Evolutionary conservation across 495 filamentous ascomycete species (phyloP).

Genomic region (Chaetomium fimeti): DNA sequence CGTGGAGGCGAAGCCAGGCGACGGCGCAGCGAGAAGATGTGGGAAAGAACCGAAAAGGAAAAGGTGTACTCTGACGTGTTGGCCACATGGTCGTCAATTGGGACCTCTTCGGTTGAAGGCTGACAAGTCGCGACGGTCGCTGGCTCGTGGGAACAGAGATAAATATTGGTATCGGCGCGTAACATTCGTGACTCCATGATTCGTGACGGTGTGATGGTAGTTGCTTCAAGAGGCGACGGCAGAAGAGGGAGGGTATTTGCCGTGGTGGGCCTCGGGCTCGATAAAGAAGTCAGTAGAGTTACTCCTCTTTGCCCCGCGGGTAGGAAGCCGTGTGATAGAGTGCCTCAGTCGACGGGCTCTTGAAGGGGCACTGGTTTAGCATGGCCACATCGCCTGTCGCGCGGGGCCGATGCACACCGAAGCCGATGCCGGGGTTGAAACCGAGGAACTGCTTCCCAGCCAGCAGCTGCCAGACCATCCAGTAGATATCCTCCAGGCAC

Average conservation of each 20-base stretch:
- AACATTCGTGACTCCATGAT: neutral
- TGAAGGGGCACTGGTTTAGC: constrained; percentile 22
- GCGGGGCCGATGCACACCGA: constrained; percentile 19
- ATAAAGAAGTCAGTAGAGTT: neutral
- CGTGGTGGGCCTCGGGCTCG: neutral
- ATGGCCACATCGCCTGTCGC: constrained; percentile 2
- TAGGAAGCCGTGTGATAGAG: constrained; percentile 17
- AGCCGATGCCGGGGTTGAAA: constrained; percentile 26
- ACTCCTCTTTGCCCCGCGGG: neutral
- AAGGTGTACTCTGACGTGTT: neutral
- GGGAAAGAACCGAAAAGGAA: neutral
- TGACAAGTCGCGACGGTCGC: constrained; percentile 9
- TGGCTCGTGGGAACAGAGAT: neutral
- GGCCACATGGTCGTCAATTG: too few species aligned
- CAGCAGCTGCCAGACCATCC: constrained; percentile 32
- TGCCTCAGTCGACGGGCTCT: constrained; percentile 24
- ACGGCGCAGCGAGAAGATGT: too few species aligned
- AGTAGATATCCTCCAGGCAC: constrained; percentile 32
- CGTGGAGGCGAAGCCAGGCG: neutral
- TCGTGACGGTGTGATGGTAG: neutral
- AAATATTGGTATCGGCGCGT: neutral
- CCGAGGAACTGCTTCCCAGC: constrained; percentile 27
- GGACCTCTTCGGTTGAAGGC: constrained; percentile 9
- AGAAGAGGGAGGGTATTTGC: neutral
- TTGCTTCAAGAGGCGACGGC: neutral